A percentile compares a stretch with the other conserved stretches of the same genome.
Evolutionary conservation across 2,329 filamentous ascomycete genomes (phyloP).

Genomic region (Alternaria arborescens): DNA sequence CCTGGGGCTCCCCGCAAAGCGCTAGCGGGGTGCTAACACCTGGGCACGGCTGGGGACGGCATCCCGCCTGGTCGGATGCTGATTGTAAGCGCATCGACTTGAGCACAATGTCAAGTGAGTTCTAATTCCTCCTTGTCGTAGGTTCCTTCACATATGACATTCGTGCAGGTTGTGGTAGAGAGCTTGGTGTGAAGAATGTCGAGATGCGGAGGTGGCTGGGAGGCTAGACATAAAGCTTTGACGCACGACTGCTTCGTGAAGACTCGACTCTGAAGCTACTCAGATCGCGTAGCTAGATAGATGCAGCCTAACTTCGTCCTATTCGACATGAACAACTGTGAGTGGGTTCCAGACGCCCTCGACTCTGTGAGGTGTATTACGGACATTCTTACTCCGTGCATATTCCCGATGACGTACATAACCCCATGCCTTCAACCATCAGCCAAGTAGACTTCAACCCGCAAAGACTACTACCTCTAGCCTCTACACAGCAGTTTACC

Average conservation of each 20-base stretch:
- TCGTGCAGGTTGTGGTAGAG: not conserved
- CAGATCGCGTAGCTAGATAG: too few relatives aligned
- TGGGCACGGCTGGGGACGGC: constrained; percentile 1
- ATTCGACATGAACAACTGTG: too few relatives aligned
- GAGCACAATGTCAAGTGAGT: not conserved
- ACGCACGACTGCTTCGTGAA: not conserved
- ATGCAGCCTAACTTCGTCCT: too few relatives aligned
- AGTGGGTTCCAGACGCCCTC: too few relatives aligned
- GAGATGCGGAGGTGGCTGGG: not conserved
- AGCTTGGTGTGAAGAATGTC: not conserved
- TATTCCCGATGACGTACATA: too few relatives aligned
- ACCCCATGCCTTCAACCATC: too few relatives aligned
- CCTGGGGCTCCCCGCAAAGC: constrained; percentile 8
- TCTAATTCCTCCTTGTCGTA: not conserved
- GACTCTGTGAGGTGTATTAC: too few relatives aligned
- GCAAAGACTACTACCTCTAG: not conserved
- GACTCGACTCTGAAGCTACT: too few relatives aligned
- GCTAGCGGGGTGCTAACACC: constrained; percentile 15
- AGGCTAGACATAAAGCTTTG: not conserved
- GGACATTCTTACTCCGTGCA: too few relatives aligned
- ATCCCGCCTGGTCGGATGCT: not conserved
- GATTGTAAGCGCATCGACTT: not conserved
- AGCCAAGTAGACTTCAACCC: not conserved
- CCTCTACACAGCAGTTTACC: constrained; percentile 15
- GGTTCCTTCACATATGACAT: not conserved